Base-by-base conservation (phyloP, 768 basidiomycete genomes). In the Krasilnikovozyma curviuscula region DNA sequence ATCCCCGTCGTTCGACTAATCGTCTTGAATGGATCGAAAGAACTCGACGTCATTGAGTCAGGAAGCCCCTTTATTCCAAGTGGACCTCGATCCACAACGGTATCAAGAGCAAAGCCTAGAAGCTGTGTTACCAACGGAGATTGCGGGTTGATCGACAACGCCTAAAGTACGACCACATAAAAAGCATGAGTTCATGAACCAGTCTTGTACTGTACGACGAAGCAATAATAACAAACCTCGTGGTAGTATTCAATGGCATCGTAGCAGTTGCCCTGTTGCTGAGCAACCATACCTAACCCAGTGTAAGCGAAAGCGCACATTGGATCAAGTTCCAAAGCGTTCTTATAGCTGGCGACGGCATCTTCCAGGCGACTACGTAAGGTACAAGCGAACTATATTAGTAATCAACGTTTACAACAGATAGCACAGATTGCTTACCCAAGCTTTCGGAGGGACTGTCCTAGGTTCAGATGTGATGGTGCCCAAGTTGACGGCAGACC, bases 241-340 rank as follows among this genome's bases (percentile, higher is more conserved):
- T 98, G 93, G 56, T 93, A 97, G 52, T 78, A 79, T 31, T 84
- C 67, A 55, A 98, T 88, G 2, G 91, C 83, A 12, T 73, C 72
- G 55, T 89, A 79, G 6, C 78, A 63, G 40, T 83, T 70, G 21
- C 74, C 76, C 54, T 77, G 66, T 16, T 83, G 68, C 55, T 93
- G 86, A 56, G 79, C 70, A 2, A 91, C 78, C 62, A 93, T 77
- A n/a, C 86, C 93, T 1, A 95, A 69, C 59, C 83, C 84, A 4
- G 81, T 79, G 44, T 88, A 74, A 3, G 85, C 86, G 10, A 76
- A 71, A 1, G 81, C 71, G 52, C 81, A 76, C 28, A 81, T 74
- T n/a, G 86, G 78, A 55, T 95, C 84, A 29, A 95, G 74, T 59
- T 82, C 77, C 18, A 97, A 67, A 1, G 89, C 86, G 46, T 74